A percentile compares a stretch with the other conserved stretches of the same genome.
Conservation (phyloP, 257 asterid species). For the Rhazya stricta region DNA sequence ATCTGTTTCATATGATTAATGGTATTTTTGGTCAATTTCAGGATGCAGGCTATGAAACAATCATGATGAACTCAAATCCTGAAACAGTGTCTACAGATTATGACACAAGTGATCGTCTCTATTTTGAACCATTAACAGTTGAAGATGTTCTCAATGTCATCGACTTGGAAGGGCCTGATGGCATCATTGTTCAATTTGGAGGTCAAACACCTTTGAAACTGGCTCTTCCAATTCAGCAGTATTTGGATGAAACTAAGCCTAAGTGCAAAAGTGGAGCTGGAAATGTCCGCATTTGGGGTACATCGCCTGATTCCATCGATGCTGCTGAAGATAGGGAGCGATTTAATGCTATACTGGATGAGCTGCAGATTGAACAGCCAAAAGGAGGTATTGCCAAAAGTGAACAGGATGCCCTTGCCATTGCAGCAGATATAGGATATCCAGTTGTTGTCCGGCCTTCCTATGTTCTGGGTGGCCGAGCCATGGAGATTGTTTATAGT, state of each 20-base stretch:
- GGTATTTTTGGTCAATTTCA: slow-evolving; percentile 20
- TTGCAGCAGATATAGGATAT: slow-evolving; percentile 86
- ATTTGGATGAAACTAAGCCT: slow-evolving; percentile 59
- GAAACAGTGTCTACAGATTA: slow-evolving; percentile 97
- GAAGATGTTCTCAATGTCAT: slow-evolving; percentile 90
- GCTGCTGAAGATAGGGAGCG: slow-evolving; percentile 97
- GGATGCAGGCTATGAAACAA: slow-evolving; percentile 95
- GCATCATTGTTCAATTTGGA: slow-evolving; percentile 95
- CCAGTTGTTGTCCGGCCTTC: slow-evolving; percentile 98
- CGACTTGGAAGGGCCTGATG: slow-evolving; percentile 94
- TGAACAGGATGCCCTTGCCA: slow-evolving; percentile 80
- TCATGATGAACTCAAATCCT: slow-evolving; percentile 99
- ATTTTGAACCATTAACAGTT: slow-evolving; percentile 93
- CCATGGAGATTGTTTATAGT: slow-evolving; percentile 95
- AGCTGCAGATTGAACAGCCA: slow-evolving; percentile 88
- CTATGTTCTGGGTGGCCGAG: slow-evolving; percentile 95
- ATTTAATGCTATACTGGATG: slow-evolving; percentile 75
- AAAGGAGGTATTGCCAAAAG: slow-evolving; percentile 96
- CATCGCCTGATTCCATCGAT: slow-evolving; percentile 91
- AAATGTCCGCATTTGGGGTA: slow-evolving; percentile 87
- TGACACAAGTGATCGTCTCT: slow-evolving; percentile 94
- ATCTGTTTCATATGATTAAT: not conserved
- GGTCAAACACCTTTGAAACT: slow-evolving; percentile 95
- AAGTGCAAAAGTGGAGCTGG: slow-evolving; percentile 61
- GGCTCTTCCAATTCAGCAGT: slow-evolving; percentile 77